Base-by-base conservation (phyloP, 345 rosid species). In the Tarenaya hassleriana region DNA sequence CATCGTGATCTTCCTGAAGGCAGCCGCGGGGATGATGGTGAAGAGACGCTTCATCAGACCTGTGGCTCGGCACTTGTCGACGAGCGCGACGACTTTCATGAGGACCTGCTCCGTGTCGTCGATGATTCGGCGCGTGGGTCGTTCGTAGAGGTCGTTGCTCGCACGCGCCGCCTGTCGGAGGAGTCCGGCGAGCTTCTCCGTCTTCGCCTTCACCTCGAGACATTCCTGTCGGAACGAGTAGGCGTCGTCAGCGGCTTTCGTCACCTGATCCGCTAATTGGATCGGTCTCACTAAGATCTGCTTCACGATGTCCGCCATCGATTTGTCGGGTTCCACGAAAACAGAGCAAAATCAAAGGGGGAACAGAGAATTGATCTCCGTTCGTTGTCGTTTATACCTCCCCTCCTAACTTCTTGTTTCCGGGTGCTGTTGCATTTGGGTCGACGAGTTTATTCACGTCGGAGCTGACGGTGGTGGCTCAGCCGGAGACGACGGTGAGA, bases 161-260 rank as follows among this genome's bases (percentile, higher is more conserved):
- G 90, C 81, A 12, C 94, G 82, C 7, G 96, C 94, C 0, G 79
- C 84, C 62, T 82, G 94, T 12, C 96, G 82, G 41, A 88, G 73
- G 13, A 84, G 77, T 15, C 64, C 71, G 4, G 84, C 77, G 7
- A 88, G 81, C 60, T 76, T 82, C 63, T 88, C 90, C 8, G 90
- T 71, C 66, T 82, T 88, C 72, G 62, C 71, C 60, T 80, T 77
- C 6, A 84, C 64, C 63, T 88, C 94, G 34, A 48, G 50, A 67
- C 94, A 88, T 14, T 88, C 94, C 37, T 71, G 81, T 42, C 84
- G 84, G 72, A 82, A 88, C 1, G 88, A 77, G 63, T 84, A 80
- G 8, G 77, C 90, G 21, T 82, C 86, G 53, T 78, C 82, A 0
- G 84, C 71, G 0, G 70, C 57, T 67, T 84, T 88, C 4, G 77